Percentiles rank a stretch among this genome's conserved stretches.
Evolutionary conservation across 352 stramenopile species (phyloP).

Genomic region (Pythium plurisporium): DNA sequence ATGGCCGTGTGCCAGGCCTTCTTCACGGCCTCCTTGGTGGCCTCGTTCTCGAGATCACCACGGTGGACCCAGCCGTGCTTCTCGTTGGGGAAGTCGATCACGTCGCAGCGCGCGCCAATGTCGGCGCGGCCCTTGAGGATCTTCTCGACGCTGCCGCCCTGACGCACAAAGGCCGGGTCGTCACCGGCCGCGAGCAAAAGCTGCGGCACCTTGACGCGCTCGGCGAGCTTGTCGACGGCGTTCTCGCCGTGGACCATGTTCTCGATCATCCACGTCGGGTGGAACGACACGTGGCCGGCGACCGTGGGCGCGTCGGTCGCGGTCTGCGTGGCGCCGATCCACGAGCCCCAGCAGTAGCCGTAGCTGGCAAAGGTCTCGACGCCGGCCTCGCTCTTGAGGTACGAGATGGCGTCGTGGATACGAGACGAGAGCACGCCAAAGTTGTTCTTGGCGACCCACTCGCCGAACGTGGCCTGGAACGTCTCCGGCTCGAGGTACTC

Average conservation of each 20-base stretch:
- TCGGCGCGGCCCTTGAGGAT: slow-evolving; percentile 40
- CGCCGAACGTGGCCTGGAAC: slow-evolving; percentile 28
- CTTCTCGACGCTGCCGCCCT: slow-evolving; percentile 64
- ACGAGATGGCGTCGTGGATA: slow-evolving; percentile 70
- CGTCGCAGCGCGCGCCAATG: slow-evolving; percentile 39
- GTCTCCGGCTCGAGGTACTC: slow-evolving; percentile 47
- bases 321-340: slow-evolving; percentile 57
- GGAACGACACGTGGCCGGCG: slow-evolving; percentile 71
- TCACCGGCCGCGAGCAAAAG: slow-evolving; percentile 64
- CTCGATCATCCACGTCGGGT: slow-evolving; percentile 74
- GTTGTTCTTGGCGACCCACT: slow-evolving; percentile 70
- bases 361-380: slow-evolving; percentile 66
- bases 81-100: slow-evolving; percentile 63
- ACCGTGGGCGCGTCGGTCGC: slow-evolving; percentile 41
- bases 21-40: slow-evolving; percentile 47
- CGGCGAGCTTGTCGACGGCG: slow-evolving; percentile 62
- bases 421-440: slow-evolving; percentile 45
- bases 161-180: slow-evolving; percentile 65
- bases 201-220: slow-evolving; percentile 70
- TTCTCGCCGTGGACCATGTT: slow-evolving; percentile 71
- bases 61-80: slow-evolving; percentile 84
- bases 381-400: slow-evolving; percentile 58
- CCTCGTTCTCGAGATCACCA: slow-evolving; percentile 64
- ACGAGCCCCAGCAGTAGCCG: slow-evolving; percentile 83
- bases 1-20: slow-evolving; percentile 46